Evolutionary conservation across 331 rosid species (phyloP).

Genomic region (Saraca asoca): DNA sequence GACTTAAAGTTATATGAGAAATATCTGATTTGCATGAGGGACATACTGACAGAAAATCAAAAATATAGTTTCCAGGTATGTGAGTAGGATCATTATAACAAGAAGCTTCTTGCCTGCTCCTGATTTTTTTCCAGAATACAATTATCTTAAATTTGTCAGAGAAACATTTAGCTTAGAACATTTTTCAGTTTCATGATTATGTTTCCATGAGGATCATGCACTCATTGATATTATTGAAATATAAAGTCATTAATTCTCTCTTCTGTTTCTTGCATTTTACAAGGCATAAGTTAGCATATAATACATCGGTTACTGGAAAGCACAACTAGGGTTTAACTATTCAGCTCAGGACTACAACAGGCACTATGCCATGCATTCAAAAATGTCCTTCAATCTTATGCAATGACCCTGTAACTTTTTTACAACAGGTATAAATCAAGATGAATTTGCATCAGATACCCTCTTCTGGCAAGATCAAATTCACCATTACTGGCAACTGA

Average conservation of each 20-base stretch:
- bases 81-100: neutral
- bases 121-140: conserved; percentile 10
- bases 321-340: neutral
- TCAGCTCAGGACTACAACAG: conserved; percentile 19
- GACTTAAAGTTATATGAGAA: neutral
- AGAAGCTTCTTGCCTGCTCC: neutral
- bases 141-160: neutral
- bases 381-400: conserved; percentile 26
- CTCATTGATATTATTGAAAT: conserved; percentile 20
- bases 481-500: conserved; percentile 68
- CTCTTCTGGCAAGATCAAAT: conserved; percentile 74
- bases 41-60: neutral
- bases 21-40: neutral
- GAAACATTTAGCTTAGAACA: conserved; percentile 1
- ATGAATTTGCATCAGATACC: conserved; percentile 62
- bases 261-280: neutral
- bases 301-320: neutral
- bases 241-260: neutral
- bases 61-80: neutral
- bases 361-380: conserved; percentile 17
- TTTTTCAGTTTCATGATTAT: conserved; percentile 10
- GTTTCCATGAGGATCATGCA: conserved; percentile 3
- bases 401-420: conserved; percentile 29
- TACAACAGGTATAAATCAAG: conserved; percentile 61
- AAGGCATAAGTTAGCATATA: conserved; percentile 2